phyloP scores from a whole-genome alignment of 2,329 filamentous ascomycete species.

The Trichoderma sp. region DNA sequence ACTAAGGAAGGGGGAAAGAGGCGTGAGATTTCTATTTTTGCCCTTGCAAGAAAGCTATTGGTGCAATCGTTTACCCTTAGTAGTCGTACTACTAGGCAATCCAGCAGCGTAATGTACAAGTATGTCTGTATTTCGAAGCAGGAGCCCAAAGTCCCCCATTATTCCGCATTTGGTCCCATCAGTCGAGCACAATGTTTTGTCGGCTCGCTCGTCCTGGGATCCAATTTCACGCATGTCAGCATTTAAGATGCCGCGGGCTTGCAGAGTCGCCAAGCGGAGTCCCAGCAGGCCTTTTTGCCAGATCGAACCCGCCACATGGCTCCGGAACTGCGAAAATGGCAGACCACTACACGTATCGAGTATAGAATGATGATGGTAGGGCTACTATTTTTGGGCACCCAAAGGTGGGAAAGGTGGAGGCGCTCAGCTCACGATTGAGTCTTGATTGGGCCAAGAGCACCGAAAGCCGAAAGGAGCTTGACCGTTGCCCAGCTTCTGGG shows the following conservation, averaged over 20 bases:
- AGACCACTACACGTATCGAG: background rate
- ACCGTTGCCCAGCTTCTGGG: background rate
- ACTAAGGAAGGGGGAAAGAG: background rate
- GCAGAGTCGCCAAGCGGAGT: conserved; percentile 11
- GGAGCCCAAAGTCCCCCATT: background rate
- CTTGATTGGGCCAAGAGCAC: background rate
- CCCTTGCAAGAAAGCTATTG: background rate
- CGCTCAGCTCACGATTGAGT: conserved; percentile 3
- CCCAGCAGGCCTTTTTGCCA: background rate
- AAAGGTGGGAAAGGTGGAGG: conserved; percentile 4
- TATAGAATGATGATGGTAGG: background rate
- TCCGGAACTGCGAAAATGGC: background rate
- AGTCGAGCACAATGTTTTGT: background rate
- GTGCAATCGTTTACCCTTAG: background rate
- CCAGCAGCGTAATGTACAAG: background rate
- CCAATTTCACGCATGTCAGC: conserved; percentile 17
- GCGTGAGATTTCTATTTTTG: conserved; percentile 23
- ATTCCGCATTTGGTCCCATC: conserved; percentile 12
- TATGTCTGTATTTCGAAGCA: background rate
- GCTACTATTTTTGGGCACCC: conserved; percentile 25
- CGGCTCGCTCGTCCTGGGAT: background rate
- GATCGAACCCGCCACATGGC: conserved; percentile 17
- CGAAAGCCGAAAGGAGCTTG: background rate
- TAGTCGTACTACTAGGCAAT: background rate
- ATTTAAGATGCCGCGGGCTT: conserved; percentile 10